A percentile compares a stretch with the other conserved stretches of the same genome.
Evolutionary conservation across 2,329 filamentous ascomycete genomes (phyloP).

Genomic region (Aspergillus cejpii): DNA sequence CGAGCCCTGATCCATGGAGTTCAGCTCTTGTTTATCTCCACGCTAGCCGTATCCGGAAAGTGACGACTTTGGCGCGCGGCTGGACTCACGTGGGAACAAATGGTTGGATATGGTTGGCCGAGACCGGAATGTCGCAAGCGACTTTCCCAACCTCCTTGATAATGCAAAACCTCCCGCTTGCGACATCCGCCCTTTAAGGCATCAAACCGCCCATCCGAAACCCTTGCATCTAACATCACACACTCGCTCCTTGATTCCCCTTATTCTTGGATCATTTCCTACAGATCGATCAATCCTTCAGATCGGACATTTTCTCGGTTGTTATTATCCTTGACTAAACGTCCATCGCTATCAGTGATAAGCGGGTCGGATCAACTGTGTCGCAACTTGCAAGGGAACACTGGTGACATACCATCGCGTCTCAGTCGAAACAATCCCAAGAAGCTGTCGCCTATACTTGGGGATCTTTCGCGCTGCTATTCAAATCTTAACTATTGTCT

Average conservation of each 20-base stretch:
- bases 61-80: constrained; percentile 18
- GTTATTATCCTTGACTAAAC: constrained; percentile 5
- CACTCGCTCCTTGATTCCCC: constrained; percentile 8
- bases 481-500: constrained; percentile 6
- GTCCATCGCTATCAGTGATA: constrained; percentile 24
- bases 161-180: constrained; percentile 14
- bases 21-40: constrained; percentile 19
- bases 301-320: constrained; percentile 3
- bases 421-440: background rate
- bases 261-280: constrained; percentile 1
- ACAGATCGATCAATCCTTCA: constrained; percentile 1
- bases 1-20: constrained; percentile 12
- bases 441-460: background rate
- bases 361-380: constrained; percentile 12
- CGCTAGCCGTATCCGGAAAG: constrained; percentile 13
- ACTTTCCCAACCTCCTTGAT: constrained; percentile 21
- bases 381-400: constrained; percentile 2
- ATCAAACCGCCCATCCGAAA: constrained; percentile 17
- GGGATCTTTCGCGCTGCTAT: background rate
- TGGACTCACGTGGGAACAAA: constrained; percentile 23
- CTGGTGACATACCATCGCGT: background rate
- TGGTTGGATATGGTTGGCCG: constrained; percentile 17
- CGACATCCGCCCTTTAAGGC: constrained; percentile 20
- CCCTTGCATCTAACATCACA: constrained; percentile 18
- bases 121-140: constrained; percentile 13